Percentiles rank a stretch among this genome's conserved stretches.
Evolutionary conservation across 352 stramenopile genomes (phyloP).

Genomic region (Phytophthora idaei): DNA sequence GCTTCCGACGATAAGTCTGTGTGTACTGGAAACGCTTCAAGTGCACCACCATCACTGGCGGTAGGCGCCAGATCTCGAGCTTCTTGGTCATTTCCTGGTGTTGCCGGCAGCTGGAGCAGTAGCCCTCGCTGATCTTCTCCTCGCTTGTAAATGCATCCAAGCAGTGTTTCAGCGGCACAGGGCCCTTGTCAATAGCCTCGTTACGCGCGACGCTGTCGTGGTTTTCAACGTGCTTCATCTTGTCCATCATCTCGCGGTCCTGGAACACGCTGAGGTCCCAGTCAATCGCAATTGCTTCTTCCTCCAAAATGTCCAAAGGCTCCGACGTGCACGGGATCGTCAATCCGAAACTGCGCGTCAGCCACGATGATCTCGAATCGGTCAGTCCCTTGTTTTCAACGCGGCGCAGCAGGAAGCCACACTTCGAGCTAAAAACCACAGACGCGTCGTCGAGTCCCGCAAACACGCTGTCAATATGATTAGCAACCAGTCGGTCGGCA

Average conservation of each 20-base stretch:
- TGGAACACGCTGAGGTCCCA: slow-evolving; percentile 88
- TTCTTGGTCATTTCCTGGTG: slow-evolving; percentile 98
- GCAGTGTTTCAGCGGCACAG: slow-evolving; percentile 82
- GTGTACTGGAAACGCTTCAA: slow-evolving; percentile 99
- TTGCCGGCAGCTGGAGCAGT: slow-evolving; percentile 96
- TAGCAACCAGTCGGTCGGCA: slow-evolving; percentile 49
- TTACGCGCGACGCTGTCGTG: slow-evolving; percentile 85
- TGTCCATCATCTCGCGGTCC: slow-evolving; percentile 79
- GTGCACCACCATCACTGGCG: slow-evolving; percentile 98
- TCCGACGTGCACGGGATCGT: slow-evolving; percentile 83
- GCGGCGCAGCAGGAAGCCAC: slow-evolving; percentile 79
- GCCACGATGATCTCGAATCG: slow-evolving; percentile 77
- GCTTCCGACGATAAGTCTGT: slow-evolving; percentile 88
- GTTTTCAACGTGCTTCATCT: slow-evolving; percentile 86
- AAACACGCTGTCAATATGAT: slow-evolving; percentile 86
- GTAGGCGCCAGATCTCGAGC: slow-evolving; percentile 96
- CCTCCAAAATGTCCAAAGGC: slow-evolving; percentile 79
- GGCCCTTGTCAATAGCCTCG: slow-evolving; percentile 87
- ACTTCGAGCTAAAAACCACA: slow-evolving; percentile 48
- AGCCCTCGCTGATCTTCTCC: slow-evolving; percentile 92
- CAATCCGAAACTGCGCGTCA: slow-evolving; percentile 80
- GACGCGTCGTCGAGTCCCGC: slow-evolving; percentile 50
- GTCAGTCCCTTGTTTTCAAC: slow-evolving; percentile 87
- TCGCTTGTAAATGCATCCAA: slow-evolving; percentile 86
- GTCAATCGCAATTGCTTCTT: slow-evolving; percentile 88